Evolutionary conservation across 2,329 filamentous ascomycete genomes (phyloP).

Genomic region (Colletotrichum spaethianum): DNA sequence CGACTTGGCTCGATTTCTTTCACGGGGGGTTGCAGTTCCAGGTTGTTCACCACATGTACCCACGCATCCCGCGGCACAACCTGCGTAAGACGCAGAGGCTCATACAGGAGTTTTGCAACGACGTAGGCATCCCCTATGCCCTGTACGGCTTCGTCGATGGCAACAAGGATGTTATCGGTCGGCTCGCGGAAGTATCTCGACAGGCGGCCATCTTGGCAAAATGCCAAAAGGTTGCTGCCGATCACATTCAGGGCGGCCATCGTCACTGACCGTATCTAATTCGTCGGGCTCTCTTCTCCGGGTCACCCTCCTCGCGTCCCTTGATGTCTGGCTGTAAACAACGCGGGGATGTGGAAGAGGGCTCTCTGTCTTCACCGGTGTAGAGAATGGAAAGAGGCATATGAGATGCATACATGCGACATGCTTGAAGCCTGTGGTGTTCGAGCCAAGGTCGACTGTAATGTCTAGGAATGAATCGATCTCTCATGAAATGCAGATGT

Average conservation of each 20-base stretch:
- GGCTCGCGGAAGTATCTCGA: constrained; percentile 82
- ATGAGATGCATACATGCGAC: not conserved
- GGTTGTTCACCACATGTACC: constrained; percentile 88
- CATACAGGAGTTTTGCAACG: constrained; percentile 85
- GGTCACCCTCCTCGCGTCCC: not conserved
- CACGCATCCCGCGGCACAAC: constrained; percentile 88
- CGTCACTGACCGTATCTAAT: constrained; percentile 30
- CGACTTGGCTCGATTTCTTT: constrained; percentile 89
- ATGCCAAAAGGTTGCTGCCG: constrained; percentile 72
- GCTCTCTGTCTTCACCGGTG: too few species aligned
- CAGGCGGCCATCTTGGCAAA: constrained; percentile 84
- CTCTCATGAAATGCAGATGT: not conserved
- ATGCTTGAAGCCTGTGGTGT: not conserved
- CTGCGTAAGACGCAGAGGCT: constrained; percentile 81
- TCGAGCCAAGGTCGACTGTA: not conserved
- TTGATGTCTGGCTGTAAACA: not conserved
- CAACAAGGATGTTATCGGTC: constrained; percentile 84
- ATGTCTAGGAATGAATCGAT: constrained; percentile 12
- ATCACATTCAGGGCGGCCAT: constrained; percentile 41
- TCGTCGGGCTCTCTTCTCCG: not conserved
- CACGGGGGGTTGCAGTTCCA: constrained; percentile 93
- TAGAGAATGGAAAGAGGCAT: not conserved
- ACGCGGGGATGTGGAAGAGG: not conserved
- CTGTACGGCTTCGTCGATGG: constrained; percentile 88
- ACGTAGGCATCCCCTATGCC: constrained; percentile 87